Evolutionary conservation across 306 rosid species (phyloP).

Genomic region (Heteromeles arbutifolia): DNA sequence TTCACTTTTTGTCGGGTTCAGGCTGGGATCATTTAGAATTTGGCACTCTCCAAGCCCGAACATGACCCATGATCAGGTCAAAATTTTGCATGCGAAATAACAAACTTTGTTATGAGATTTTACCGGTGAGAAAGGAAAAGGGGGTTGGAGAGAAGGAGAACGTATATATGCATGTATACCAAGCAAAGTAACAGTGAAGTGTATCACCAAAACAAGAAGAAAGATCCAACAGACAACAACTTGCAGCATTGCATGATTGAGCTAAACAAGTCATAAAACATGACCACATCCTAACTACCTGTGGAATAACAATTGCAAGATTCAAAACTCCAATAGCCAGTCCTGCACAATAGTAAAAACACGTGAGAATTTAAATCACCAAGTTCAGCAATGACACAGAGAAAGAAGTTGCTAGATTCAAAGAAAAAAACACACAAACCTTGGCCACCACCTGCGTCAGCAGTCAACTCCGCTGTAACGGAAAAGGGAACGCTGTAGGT

Average conservation of each 20-base stretch:
- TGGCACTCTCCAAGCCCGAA: not conserved
- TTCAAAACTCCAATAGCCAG: slow-evolving; percentile 95
- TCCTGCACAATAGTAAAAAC: slow-evolving; percentile 52
- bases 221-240: not conserved
- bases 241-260: not conserved
- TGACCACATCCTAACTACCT: slow-evolving; percentile 42
- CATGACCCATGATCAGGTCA: not conserved
- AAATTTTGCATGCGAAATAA: not conserved
- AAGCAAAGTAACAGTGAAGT: not conserved
- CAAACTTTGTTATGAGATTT: not conserved
- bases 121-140: not conserved
- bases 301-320: slow-evolving; percentile 95
- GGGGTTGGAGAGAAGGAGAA: not conserved
- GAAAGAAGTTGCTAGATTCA: slow-evolving; percentile 7
- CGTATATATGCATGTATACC: not conserved
- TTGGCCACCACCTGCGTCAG: slow-evolving; percentile 96
- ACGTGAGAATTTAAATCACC: slow-evolving; percentile 18
- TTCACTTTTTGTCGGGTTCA: not conserved
- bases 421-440: slow-evolving; percentile 39
- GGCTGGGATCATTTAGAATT: not conserved
- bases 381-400: not conserved
- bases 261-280: not conserved
- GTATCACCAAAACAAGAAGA: not conserved
- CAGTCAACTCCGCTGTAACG: slow-evolving; percentile 84
- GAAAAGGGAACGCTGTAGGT: slow-evolving; percentile 96